A percentile compares a stretch with the other conserved stretches of the same genome.
phyloP scores from a whole-genome alignment of 306 rosid species.

The Rosa persica region DNA sequence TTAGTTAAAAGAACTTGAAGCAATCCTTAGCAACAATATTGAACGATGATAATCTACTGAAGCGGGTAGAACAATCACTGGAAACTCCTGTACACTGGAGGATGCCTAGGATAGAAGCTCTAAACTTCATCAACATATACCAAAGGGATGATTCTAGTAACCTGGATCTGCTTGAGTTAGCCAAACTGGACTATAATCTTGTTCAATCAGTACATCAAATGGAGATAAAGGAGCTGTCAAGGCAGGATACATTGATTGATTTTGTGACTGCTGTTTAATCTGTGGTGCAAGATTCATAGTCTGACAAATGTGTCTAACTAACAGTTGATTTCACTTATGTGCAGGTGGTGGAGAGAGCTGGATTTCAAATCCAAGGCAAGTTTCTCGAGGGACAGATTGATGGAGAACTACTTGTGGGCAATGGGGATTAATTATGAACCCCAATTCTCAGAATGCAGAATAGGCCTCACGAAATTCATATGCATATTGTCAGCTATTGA shows the following conservation, averaged over 20 bases:
- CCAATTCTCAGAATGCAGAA: slow-evolving; percentile 31
- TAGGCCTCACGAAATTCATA: slow-evolving; percentile 34
- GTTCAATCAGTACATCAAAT: slow-evolving; percentile 29
- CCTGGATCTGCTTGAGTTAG: slow-evolving; percentile 29
- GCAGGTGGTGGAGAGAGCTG: slow-evolving; percentile 38
- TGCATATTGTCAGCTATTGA: slow-evolving; percentile 33
- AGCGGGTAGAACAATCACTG: slow-evolving; percentile 15
- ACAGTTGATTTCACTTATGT: neutral
- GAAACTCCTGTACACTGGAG: slow-evolving; percentile 28
- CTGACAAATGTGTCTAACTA: neutral
- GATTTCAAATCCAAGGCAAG: slow-evolving; percentile 22
- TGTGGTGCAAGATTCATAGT: neutral
- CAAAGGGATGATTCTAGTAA: slow-evolving; percentile 11
- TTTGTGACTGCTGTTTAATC: neutral
- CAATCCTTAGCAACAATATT: neutral
- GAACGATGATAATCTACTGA: neutral
- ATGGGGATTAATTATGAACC: slow-evolving; percentile 29
- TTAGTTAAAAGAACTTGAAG: slow-evolving; percentile 9
- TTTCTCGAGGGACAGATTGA: slow-evolving; percentile 33
- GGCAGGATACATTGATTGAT: neutral
- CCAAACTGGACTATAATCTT: slow-evolving; percentile 37
- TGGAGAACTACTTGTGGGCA: slow-evolving; percentile 38
- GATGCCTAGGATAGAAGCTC: slow-evolving; percentile 30
- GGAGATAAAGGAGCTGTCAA: slow-evolving; percentile 29
- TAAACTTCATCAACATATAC: slow-evolving; percentile 18